Base-by-base conservation (phyloP, 176 grass and related monocot species). In the Urochloa ruziziensis region DNA sequence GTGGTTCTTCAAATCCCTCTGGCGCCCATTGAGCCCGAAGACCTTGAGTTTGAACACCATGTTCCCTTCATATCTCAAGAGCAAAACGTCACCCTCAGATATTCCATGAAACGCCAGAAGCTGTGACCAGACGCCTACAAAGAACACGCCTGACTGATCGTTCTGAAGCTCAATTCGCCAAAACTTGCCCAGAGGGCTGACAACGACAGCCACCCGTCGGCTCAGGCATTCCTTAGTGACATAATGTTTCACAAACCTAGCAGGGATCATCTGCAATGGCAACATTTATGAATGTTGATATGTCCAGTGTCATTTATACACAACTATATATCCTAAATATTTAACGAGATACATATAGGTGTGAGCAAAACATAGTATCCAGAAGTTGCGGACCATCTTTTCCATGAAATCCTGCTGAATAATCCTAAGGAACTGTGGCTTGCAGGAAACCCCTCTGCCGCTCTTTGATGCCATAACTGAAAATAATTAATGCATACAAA, bases 401-500 rank as follows among this genome's bases (percentile, higher is more conserved):
- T 86, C 21, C 59, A 43, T 74, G 25, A 2, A 27, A 36, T 29
- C 12, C 2, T 12, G 62, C 0, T 60, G 79, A 12, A 87, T 32
- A 23, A 82, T 18, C 36, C 24, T 60, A 29, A 82, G 37, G 51
- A 87, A 82, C 39, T 82, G 85, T 8, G 79, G 79, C 28, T 87
- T 82, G 13, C 8, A 11, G 27, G 25, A 34, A 25, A 27, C 0
- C 12, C 32, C 17, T 72, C 17, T 59, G 33, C 27, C 52, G 25
- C 56, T 32, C 52, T 7, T 15, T 34, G 17, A 33, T 80, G 67
- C 15, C 58, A 42, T 15, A 39, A 68, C 49, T 57, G 62, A 81
- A 58, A 3, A 17, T 19, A 56, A 9, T 40, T 53, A 32, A 18
- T 32, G 15, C 1, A 49, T 18, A 18, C 3, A 13, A 2, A 42